Evolutionary conservation across 192 early-diverging fungal species (phyloP).

Genomic region (Kickxella alabastrina): DNA sequence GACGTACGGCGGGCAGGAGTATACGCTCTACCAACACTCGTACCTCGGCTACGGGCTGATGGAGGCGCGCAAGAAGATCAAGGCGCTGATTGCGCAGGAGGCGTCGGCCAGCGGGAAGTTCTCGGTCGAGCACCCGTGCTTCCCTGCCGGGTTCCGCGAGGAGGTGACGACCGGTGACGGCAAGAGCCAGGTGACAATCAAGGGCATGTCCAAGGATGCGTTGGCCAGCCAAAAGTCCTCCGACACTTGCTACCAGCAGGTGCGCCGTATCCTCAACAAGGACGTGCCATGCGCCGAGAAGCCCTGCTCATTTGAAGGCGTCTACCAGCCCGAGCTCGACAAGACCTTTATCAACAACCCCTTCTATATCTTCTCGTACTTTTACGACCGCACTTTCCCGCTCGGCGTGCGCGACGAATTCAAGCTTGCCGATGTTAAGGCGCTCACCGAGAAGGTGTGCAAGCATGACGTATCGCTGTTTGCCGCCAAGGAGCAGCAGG

Average conservation of each 20-base stretch:
- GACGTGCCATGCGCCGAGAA: constrained; percentile 52
- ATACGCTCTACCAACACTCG: constrained; percentile 91
- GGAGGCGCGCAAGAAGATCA: constrained; percentile 76
- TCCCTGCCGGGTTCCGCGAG: constrained; percentile 62
- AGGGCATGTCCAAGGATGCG: constrained; percentile 58
- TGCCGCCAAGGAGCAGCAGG: constrained; percentile 53
- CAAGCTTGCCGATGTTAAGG: constrained; percentile 63
- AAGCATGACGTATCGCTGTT: constrained; percentile 46
- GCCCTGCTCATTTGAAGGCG: constrained; percentile 89
- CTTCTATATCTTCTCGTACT: constrained; percentile 94
- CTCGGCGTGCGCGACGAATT: constrained; percentile 70
- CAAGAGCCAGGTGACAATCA: constrained; percentile 38
- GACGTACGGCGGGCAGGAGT: constrained; percentile 64
- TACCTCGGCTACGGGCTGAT: constrained; percentile 92
- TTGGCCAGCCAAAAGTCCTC: constrained; percentile 31
- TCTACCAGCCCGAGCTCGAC: constrained; percentile 80
- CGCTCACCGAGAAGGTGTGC: constrained; percentile 69
- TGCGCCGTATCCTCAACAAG: constrained; percentile 73
- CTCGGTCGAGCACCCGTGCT: constrained; percentile 60
- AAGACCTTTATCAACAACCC: constrained; percentile 67
- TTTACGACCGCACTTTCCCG: constrained; percentile 83
- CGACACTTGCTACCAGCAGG: constrained; percentile 47
- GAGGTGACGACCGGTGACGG: constrained; percentile 25
- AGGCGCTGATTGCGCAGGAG: constrained; percentile 45
- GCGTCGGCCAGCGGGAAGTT: constrained; percentile 31